These are phyloP conservation scores for Colletotrichum siamense DNA, from an alignment of 2,329 filamentous ascomycete genomes.

Conservation along the genomic window DNA sequence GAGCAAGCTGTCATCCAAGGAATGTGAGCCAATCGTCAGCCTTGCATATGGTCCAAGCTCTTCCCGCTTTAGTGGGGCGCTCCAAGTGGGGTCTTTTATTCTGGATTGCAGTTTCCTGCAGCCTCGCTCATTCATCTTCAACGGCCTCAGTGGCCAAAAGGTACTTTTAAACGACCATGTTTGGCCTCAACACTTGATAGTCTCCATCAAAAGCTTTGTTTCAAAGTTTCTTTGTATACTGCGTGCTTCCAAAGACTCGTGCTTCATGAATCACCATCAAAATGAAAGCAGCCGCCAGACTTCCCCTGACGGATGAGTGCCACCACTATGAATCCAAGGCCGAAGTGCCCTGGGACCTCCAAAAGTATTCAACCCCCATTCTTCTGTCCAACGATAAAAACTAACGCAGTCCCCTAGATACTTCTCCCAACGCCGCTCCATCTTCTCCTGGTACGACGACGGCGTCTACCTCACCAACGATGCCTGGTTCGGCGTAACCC, in stretches of 20 bases:
- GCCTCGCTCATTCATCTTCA: constrained; percentile 25
- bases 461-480: constrained; percentile 91
- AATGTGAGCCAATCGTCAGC: constrained; percentile 18
- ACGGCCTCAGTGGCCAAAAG: not conserved
- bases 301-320: constrained; percentile 66
- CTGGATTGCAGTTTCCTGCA: not conserved
- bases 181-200: not conserved
- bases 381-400: not conserved
- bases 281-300: constrained; percentile 47
- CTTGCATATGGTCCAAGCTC: constrained; percentile 29
- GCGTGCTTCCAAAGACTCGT: not conserved
- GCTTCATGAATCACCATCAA: constrained; percentile 23
- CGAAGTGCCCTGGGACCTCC: constrained; percentile 82
- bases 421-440: constrained; percentile 85
- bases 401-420: constrained; percentile 62
- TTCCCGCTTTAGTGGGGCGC: not conserved
- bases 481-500: constrained; percentile 96
- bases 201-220: not conserved
- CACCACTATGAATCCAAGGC: constrained; percentile 75
- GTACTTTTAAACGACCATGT: not conserved
- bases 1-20: constrained; percentile 25
- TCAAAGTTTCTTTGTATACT: not conserved
- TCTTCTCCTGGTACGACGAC: constrained; percentile 87
- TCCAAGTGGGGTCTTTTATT: not conserved
- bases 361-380: constrained; percentile 64